Base-by-base conservation (phyloP, 2,329 filamentous ascomycete genomes). In the Nothomitra cinnamomea region DNA sequence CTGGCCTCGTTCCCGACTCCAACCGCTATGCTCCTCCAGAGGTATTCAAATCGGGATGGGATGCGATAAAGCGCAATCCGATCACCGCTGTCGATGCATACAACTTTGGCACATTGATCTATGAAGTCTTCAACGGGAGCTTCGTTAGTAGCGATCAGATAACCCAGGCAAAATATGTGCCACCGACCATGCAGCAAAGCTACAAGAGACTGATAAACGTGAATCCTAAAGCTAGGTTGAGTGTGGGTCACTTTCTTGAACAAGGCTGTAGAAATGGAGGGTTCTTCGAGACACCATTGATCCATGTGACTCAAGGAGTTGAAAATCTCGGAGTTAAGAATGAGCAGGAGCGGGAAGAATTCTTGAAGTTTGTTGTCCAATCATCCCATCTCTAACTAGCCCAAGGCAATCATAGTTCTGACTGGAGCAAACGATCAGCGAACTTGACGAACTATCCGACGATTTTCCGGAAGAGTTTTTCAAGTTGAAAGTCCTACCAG, bases 381-480 rank as follows among this genome's bases (percentile, higher is more conserved):
- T 43, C 36, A 28, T 35, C 22, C 24, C 21, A 17, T 22, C 13
- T 10, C 2, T 40, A 43, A n/a, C 51, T 7, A 17, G 7, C 2
- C 2, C 48, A 22, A 2, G 4, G 12, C 2, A n/a, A 13, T n/a
- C 17, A 19, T 32, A 13, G n/a, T 13, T 49, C 45, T 54, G 13
- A 45, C 49, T 48, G 3, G 22, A 45, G 32, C 10, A 32, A 40
- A 4, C 19, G 8, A 42, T 60, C 57, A 76, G 73, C 59, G 87
- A 94, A 62, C 77, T 98, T 4, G 87, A 94, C 59, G 76, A 85
- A 56, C 75, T 95, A 3, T 84, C 87, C 0, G 87, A 95, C 59
- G 89, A 98, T 66, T 95, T 96, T 57, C 92, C 92, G 0, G 90
- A 95, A 63, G 92, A 96, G 56, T 98, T 95, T 66, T 95, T 96